A percentile compares a stretch with the other conserved stretches of the same genome.
phyloP scores from a whole-genome alignment of 805 yeast genomes.

The Jamesozyma jinghongensis region DNA sequence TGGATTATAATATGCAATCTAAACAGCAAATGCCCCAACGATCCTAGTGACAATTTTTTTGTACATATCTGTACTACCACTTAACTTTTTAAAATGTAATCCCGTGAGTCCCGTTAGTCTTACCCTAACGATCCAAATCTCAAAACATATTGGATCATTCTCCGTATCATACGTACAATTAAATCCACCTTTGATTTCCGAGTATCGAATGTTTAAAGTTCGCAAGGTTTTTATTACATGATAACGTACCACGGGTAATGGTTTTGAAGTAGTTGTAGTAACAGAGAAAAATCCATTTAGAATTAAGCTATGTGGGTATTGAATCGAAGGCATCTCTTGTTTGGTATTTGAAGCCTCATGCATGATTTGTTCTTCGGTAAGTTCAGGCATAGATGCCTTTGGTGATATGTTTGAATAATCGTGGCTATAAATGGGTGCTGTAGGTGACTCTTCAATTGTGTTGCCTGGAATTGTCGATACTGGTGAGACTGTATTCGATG shows the following conservation, averaged over 20 bases:
- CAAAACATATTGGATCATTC: constrained; percentile 60
- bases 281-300: constrained; percentile 90
- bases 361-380: constrained; percentile 39
- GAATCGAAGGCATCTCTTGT: constrained; percentile 84
- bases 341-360: constrained; percentile 45
- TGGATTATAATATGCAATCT: too few species aligned
- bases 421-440: neutral
- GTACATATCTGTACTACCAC: constrained; percentile 93
- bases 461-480: too few species aligned
- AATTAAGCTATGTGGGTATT: constrained; percentile 80
- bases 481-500: too few species aligned
- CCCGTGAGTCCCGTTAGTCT: constrained; percentile 87
- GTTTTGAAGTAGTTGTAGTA: constrained; percentile 88
- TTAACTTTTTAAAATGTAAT: constrained; percentile 85
- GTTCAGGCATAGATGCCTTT: neutral
- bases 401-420: neutral
- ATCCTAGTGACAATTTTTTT: constrained; percentile 84
- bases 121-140: constrained; percentile 84
- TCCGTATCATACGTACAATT: constrained; percentile 55
- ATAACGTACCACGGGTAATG: constrained; percentile 76
- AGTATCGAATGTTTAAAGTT: constrained; percentile 64
- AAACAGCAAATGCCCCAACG: constrained; percentile 43
- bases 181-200: constrained; percentile 93
- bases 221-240: constrained; percentile 70
- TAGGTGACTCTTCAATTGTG: too few species aligned